Base-by-base conservation (phyloP, 2,329 filamentous ascomycete species). In the Fusarium temperatum region DNA sequence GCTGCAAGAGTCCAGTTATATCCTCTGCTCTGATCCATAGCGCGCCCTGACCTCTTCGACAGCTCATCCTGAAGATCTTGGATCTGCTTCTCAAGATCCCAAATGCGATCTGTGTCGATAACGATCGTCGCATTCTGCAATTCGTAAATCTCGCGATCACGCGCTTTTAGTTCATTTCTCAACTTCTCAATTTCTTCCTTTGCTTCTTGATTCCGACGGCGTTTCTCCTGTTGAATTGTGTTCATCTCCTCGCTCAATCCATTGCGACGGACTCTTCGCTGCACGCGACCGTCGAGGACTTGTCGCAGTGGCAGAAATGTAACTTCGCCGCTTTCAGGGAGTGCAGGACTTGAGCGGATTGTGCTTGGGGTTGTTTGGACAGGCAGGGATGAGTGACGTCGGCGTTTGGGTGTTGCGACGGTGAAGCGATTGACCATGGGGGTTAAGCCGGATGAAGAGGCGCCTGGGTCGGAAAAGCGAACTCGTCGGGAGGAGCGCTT, bases 241-340 rank as follows among this genome's bases (percentile, higher is more conserved):
- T 90, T 88, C 81, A 90, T 87, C 80, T 91, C 87, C 70, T 89
- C 89, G 72, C 88, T 89, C 10, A 91, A 77, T 8, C 87, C 85
- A 72, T 87, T 88, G 57, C 89, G 86, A 13, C 87, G 84, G 42
- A 89, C 84, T 24, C 89, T 86, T 10, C 89, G 85, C 80, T 89
- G 87, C 51, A 90, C 84, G 20, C 89, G 86, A 12, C 87, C 88
- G 45, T 89, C 87, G 13, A 89, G 82, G 22, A 89, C 86, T 63
- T 90, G 88, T 14, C 87, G 85, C 7, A 91, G 83, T 0, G 73
- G 60, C 4, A 74, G 79, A 57, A 89, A 87, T 20, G 65, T 84
- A 81, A 62, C 87, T 68, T 74, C 85, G 80, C 47, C 83, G 82
- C 62, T 81, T 80, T 73, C 79, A 66, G 41, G 78, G 56, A 62